Base-by-base conservation (phyloP, 1,139 yeast species). In the Yamadazyma pseudoaaseri region DNA sequence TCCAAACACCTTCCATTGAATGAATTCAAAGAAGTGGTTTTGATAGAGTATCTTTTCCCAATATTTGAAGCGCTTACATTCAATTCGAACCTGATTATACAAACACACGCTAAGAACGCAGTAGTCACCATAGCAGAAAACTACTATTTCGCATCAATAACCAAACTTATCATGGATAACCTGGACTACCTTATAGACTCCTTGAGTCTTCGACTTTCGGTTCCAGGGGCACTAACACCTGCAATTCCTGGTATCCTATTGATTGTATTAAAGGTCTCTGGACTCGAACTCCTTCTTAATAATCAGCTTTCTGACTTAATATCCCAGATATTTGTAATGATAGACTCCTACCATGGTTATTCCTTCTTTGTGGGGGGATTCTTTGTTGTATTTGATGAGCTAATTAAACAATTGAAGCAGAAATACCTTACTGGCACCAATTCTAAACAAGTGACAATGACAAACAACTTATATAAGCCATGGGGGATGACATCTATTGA, bases 311-410 rank as follows among this genome's bases (percentile, higher is more conserved):
- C 70, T 35, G 97, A 90, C 55, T 66, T 90, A 1, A 62, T 90
- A 6, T 74, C 79, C 23, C 79, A 89, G 9, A 72, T 87, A 45
- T 86, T 92, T 55, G 78, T 81, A 8, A 61, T 89, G 21, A 66
- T 92, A 31, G 97, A 92, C 55, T 70, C 80, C 27, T 90, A 82
- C 48, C 96, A 90, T 59, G 95, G 94, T 0, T 90, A 92, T 54
- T 63, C 79, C 1, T 64, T 69, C 11, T 61, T 92, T 15, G 81
- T 86, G 30, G 81, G 81, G 39, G 89, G 89, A 0, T 81, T 87
- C 39, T 86, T 90, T 44, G 60, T 73, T 5, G 82, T 86, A 0
- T 86, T 90, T 48, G 75, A 73, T 30, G 81, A 83, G 12, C 58
- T 90, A 2, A 69, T 81, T 2, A 60, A 60, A 12, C 86, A 83